These are phyloP conservation scores for Nakazawaea wickerhamii DNA, from an alignment of 805 yeast genomes.

Conservation along the genomic window DNA sequence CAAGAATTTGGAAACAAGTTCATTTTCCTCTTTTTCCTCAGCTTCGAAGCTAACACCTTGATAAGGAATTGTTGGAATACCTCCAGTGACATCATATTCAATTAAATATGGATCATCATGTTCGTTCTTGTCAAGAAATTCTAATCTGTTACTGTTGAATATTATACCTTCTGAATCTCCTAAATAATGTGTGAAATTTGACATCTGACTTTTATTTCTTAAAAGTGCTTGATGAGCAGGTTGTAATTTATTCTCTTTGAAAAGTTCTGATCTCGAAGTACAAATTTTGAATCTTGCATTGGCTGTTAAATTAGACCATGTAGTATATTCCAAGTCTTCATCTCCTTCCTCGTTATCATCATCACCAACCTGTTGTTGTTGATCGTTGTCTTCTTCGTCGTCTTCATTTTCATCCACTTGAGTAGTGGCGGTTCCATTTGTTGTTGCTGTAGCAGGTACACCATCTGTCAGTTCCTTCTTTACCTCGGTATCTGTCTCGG, in stretches of 20 bases:
- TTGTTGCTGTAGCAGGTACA: constrained; percentile 14
- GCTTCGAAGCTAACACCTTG: constrained; percentile 45
- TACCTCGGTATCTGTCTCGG: constrained; percentile 14
- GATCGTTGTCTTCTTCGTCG: constrained; percentile 34
- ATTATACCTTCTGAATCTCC: constrained; percentile 31
- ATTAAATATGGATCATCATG: constrained; percentile 60
- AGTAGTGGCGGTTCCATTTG: constrained; percentile 3
- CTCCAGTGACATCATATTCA: constrained; percentile 83
- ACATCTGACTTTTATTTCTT: constrained; percentile 65
- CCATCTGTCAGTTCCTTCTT: constrained; percentile 8
- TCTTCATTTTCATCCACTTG: constrained; percentile 41
- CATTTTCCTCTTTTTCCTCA: constrained; percentile 39
- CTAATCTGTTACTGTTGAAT: constrained; percentile 24
- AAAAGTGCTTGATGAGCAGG: constrained; percentile 64
- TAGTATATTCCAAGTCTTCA: constrained; percentile 71
- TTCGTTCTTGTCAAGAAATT: constrained; percentile 38
- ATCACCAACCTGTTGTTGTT: constrained; percentile 17
- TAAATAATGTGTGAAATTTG: constrained; percentile 44
- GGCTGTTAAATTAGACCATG: constrained; percentile 83
- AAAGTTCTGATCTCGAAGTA: constrained; percentile 58
- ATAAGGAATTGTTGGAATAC: constrained; percentile 62
- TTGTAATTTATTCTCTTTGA: constrained; percentile 54
- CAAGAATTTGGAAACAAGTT: constrained; percentile 33
- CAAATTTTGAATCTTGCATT: constrained; percentile 75
- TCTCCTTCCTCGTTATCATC: constrained; percentile 46